These are phyloP conservation scores for Begonia fuchsioides DNA, from an alignment of 306 rosid genomes.

Conservation along the genomic window DNA sequence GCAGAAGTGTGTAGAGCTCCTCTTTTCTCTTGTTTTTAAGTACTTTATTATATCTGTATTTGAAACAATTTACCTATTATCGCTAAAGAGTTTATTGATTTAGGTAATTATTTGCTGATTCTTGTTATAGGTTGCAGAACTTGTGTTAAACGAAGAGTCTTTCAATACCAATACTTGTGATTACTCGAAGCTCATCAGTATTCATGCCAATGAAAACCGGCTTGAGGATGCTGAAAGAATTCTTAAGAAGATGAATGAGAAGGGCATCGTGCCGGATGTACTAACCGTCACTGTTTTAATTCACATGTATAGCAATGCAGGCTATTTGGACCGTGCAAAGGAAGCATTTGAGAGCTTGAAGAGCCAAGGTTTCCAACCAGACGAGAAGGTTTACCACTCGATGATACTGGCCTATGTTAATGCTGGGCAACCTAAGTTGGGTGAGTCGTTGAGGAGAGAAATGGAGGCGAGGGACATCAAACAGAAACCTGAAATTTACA, in stretches of 20 bases:
- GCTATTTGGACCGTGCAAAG: constrained; percentile 45
- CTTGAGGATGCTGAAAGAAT: constrained; percentile 66
- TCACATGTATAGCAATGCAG: constrained; percentile 73
- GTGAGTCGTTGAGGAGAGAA: constrained; percentile 37
- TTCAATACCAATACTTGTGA: constrained; percentile 55
- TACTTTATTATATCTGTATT: no score
- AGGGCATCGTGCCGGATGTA: constrained; percentile 38
- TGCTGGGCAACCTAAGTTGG: constrained; percentile 38
- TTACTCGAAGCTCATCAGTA: constrained; percentile 57
- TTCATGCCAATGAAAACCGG: constrained; percentile 46
- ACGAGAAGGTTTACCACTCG: constrained; percentile 35
- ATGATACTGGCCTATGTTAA: constrained; percentile 64
- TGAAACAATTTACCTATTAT: no score
- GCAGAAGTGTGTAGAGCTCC: no score
- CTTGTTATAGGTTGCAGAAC: constrained; percentile 65
- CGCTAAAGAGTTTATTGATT: neutral
- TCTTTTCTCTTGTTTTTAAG: no score
- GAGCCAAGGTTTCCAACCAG: constrained; percentile 58
- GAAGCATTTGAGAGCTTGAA: constrained; percentile 49
- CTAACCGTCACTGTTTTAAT: constrained; percentile 34
- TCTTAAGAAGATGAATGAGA: constrained; percentile 55
- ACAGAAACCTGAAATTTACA: constrained; percentile 45
- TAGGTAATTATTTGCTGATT: constrained; percentile 14
- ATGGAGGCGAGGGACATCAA: constrained; percentile 48
- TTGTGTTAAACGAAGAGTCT: constrained; percentile 52